Percentiles rank a stretch among this genome's conserved stretches.
phyloP scores from a whole-genome alignment of 148 eudicot species.

The Cornus controversa region DNA sequence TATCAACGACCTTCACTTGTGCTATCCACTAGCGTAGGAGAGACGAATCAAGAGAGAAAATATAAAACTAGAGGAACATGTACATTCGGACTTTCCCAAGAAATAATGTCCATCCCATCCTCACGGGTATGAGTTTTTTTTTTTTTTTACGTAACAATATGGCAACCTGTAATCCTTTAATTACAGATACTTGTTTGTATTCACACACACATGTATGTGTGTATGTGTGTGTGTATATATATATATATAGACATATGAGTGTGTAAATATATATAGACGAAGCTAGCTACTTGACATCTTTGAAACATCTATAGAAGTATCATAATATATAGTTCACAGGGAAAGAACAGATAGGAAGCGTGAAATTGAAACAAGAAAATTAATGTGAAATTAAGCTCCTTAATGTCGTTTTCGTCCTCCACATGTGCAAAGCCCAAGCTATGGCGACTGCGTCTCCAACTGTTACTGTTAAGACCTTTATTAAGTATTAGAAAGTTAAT shows the following conservation, averaged over 20 bases:
- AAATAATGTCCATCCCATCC: background rate
- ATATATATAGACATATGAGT: background rate
- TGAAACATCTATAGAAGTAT: background rate
- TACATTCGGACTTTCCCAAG: background rate
- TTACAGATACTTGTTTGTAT: too few relatives aligned
- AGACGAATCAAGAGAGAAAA: too few relatives aligned
- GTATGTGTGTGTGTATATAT: background rate
- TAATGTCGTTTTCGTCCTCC: background rate
- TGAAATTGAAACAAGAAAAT: conserved; percentile 15
- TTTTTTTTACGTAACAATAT: background rate
- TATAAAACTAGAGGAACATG: background rate
- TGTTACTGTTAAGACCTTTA: background rate
- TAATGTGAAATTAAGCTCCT: conserved; percentile 1
- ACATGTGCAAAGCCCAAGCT: conserved; percentile 21
- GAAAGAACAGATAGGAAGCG: conserved; percentile 13
- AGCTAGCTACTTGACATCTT: background rate
- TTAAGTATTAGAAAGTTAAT: background rate
- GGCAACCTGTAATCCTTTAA: background rate
- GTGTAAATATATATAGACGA: background rate
- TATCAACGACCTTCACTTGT: too few relatives aligned
- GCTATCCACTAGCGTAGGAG: too few relatives aligned
- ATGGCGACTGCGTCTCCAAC: conserved; percentile 28
- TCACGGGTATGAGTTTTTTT: background rate
- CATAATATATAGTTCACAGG: too few relatives aligned
- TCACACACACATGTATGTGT: too few relatives aligned